phyloP scores from a whole-genome alignment of 1,284 basidiomycete genomes.

The Thelephora terrestris region DNA sequence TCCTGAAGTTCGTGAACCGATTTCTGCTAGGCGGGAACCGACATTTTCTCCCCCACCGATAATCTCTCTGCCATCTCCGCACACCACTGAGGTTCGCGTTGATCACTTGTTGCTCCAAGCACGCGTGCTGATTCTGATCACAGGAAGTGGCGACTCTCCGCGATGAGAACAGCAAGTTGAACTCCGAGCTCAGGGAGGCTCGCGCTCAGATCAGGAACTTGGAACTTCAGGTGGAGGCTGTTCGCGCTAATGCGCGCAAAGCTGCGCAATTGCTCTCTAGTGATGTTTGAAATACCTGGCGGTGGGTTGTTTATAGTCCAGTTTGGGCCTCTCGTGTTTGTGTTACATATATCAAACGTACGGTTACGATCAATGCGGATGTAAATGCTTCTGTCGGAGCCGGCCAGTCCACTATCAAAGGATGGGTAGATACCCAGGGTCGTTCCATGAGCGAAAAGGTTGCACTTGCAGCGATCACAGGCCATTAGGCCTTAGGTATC shows the following conservation, averaged over 20 bases:
- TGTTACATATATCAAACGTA: no score
- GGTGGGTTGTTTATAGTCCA: no score
- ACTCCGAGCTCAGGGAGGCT: slow-evolving; percentile 60
- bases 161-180: slow-evolving; percentile 55
- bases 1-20: slow-evolving; percentile 21
- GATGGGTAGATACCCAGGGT: no score
- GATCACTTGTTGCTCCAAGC: slow-evolving; percentile 1
- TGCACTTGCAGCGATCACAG: no score
- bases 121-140: slow-evolving; percentile 3
- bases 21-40: slow-evolving; percentile 17
- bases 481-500: no score
- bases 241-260: slow-evolving; percentile 64
- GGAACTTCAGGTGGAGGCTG: slow-evolving; percentile 72
- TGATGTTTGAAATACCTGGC: no score
- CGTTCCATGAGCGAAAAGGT: no score
- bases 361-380: no score
- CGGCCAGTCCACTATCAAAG: no score
- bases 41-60: slow-evolving; percentile 16
- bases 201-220: slow-evolving; percentile 71
- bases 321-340: no score
- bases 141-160: slow-evolving; percentile 22
- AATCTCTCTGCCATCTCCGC: slow-evolving; percentile 14
- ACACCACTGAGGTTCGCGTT: slow-evolving; percentile 15
- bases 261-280: slow-evolving; percentile 28
- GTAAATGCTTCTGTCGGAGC: no score